Conservation (phyloP, 2,329 filamentous ascomycete species). For the Mariannaea elegans region DNA sequence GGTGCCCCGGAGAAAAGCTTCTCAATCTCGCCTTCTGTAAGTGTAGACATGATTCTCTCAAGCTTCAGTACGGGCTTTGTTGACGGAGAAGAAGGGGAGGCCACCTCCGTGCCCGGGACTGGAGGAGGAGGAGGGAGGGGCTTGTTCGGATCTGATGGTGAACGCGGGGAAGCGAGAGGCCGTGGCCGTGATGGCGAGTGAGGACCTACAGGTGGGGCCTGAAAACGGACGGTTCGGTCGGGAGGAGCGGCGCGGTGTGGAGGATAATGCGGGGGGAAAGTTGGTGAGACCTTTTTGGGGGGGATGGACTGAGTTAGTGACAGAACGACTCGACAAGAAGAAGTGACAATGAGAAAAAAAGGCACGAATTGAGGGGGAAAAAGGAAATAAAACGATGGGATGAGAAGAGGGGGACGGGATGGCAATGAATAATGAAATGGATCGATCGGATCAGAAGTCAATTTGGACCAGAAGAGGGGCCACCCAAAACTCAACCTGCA, state of each 20-base stretch:
- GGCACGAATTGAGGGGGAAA: not conserved
- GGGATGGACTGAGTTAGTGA: not conserved
- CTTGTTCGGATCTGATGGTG: constrained; percentile 61
- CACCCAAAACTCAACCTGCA: constrained; percentile 1
- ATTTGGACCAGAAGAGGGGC: constrained; percentile 9
- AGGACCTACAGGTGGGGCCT: constrained; percentile 30
- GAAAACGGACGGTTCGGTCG: constrained; percentile 38
- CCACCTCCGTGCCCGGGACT: constrained; percentile 49
- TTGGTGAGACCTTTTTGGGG: constrained; percentile 13
- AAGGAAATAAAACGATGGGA: not conserved
- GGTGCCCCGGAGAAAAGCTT: constrained; percentile 80
- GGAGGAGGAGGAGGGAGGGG: constrained; percentile 63
- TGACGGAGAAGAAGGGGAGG: constrained; percentile 40
- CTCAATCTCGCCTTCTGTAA: constrained; percentile 69
- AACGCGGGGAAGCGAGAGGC: constrained; percentile 45
- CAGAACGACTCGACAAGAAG: not conserved
- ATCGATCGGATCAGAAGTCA: constrained; percentile 15
- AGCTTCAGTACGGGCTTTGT: constrained; percentile 59
- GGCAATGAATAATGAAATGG: constrained; percentile 1
- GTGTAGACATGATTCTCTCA: constrained; percentile 66
- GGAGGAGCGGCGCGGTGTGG: constrained; percentile 36
- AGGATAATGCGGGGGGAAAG: constrained; percentile 39
- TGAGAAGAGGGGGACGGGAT: not conserved
- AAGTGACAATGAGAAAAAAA: not conserved
- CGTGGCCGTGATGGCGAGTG: constrained; percentile 38